Base-by-base conservation (phyloP, 805 yeast genomes). In the Wickerhamomyces sydowiorum region DNA sequence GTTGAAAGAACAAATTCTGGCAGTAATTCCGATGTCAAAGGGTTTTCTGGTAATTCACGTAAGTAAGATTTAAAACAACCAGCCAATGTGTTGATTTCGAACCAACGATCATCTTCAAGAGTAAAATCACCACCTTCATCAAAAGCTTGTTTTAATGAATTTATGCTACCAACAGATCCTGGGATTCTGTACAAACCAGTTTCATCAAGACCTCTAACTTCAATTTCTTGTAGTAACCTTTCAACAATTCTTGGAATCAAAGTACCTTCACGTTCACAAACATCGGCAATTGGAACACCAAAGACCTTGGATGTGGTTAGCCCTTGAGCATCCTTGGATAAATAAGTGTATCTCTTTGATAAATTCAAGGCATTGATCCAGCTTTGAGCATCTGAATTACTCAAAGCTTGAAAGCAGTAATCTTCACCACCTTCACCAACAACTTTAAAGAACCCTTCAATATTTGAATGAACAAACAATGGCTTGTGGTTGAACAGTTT, bases 131-230 rank as follows among this genome's bases (percentile, higher is more conserved):
- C 64, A 24, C 75, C 76, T 41, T 75, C 76, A 46, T 73, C 80
- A 54, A 79, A 78, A 13, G 78, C 76, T 28, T 63, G 65, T 52
- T 73, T 76, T 45, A 78, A 61, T 5, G 72, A 64, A 39, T 76
- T 73, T 36, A 78, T 76, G 38, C 78, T 73, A 7, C 79, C 80
- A 30, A 76, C 68, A 8, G 83, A 77, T 5, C 84, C 85, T 1
- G 83, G 78, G 27, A 78, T 70, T 59, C 98, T 78, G 60, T 91
- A 91, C 13, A 91, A 69, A 15, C 98, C 98, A 41, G 87, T 86
- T 57, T 90, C 97, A 50, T 87, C 89, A 23, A 91, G 60, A 1
- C 98, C 96, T 41, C 90, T 76, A n/a, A 70, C 64, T 60, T 91
- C 98, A 49, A 91, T 85, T 51, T 83, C 93, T 36, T 72, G 72